phyloP scores from a whole-genome alignment of 192 early-diverging fungal genomes.

The Rhizophagus clarus region DNA sequence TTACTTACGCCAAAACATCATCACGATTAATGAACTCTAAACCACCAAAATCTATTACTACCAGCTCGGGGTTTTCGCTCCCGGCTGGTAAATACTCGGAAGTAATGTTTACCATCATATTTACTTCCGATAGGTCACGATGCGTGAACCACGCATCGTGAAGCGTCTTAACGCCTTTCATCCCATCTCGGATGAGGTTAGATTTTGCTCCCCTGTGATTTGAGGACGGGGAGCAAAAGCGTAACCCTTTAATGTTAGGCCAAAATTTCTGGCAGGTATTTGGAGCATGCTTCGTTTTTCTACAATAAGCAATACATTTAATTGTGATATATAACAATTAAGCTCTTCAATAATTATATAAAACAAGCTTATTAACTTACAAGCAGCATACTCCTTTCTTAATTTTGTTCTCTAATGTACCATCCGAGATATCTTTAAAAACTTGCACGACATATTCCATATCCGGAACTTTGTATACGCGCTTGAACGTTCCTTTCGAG shows the following conservation, averaged over 20 bases:
- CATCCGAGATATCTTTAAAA: slow-evolving; percentile 55
- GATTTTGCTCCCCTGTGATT: slow-evolving; percentile 57
- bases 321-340: background rate
- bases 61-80: slow-evolving; percentile 44
- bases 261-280: slow-evolving; percentile 60
- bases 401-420: slow-evolving; percentile 54
- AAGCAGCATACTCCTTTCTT: slow-evolving; percentile 58
- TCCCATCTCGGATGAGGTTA: slow-evolving; percentile 52
- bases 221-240: slow-evolving; percentile 52
- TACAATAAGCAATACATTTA: slow-evolving; percentile 2
- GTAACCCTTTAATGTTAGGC: slow-evolving; percentile 57
- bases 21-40: slow-evolving; percentile 51
- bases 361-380: slow-evolving; percentile 35
- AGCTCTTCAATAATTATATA: background rate
- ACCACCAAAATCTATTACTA: slow-evolving; percentile 65
- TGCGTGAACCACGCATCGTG: slow-evolving; percentile 58
- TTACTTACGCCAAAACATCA: slow-evolving; percentile 53
- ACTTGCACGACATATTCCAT: slow-evolving; percentile 55
- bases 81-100: slow-evolving; percentile 49
- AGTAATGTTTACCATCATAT: slow-evolving; percentile 59
- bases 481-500: slow-evolving; percentile 60
- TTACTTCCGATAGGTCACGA: slow-evolving; percentile 63
- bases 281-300: slow-evolving; percentile 44
- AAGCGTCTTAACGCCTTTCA: slow-evolving; percentile 54
- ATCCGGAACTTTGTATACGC: slow-evolving; percentile 54